phyloP scores from a whole-genome alignment of 2,329 filamentous ascomycete genomes.

The Fusarium scirpi region DNA sequence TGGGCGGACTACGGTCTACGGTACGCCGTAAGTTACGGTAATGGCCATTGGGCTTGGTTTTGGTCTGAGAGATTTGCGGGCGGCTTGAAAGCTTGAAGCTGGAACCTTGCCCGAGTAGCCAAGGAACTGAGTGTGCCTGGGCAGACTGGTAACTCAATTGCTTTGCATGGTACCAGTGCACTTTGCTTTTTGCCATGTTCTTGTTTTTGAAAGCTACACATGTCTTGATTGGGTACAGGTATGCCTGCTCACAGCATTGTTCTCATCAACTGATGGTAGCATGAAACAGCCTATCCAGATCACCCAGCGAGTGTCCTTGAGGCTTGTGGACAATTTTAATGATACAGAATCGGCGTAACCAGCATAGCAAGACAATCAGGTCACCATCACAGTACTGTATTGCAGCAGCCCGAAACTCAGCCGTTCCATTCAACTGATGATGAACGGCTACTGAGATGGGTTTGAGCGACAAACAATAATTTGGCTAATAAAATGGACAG shows the following conservation, averaged over 20 bases:
- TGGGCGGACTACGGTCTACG: slow-evolving; percentile 33
- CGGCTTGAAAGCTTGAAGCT: slow-evolving; percentile 29
- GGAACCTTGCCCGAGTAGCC: slow-evolving; percentile 27
- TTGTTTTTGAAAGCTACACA: slow-evolving; percentile 37
- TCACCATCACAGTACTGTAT: neutral
- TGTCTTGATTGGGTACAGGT: slow-evolving; percentile 36
- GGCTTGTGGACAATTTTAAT: neutral
- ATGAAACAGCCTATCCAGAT: neutral
- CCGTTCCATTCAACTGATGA: neutral
- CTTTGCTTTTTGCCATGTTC: slow-evolving; percentile 32
- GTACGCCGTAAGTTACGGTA: slow-evolving; percentile 29
- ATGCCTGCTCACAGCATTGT: slow-evolving; percentile 21
- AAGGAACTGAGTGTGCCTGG: slow-evolving; percentile 32
- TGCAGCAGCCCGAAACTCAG: neutral
- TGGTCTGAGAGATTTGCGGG: slow-evolving; percentile 28
- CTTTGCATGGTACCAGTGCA: neutral
- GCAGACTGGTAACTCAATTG: neutral
- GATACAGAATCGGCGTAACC: neutral
- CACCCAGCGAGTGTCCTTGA: neutral
- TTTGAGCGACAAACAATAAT: neutral
- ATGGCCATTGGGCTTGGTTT: slow-evolving; percentile 27
- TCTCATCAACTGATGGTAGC: slow-evolving; percentile 24
- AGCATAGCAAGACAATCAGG: neutral
- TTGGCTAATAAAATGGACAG: neutral
- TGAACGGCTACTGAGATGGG: neutral